phyloP scores from a whole-genome alignment of 768 basidiomycete species.

The Mycena amicta region DNA sequence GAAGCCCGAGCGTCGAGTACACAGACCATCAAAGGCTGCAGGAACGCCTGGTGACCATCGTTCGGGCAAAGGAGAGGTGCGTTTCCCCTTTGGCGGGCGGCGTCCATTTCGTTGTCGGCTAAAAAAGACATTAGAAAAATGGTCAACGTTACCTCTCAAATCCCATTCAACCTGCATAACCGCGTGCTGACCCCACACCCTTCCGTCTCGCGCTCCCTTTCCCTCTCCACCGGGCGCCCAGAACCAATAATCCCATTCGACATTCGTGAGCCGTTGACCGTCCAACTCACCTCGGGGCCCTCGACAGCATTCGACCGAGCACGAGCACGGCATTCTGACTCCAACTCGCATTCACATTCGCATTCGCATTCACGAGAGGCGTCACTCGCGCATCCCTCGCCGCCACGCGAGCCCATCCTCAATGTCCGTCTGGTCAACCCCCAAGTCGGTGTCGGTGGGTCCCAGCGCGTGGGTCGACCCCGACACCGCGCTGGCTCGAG shows the following conservation, averaged over 20 bases:
- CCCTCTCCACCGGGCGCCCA: conserved; percentile 11
- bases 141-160: conserved; percentile 28
- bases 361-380: conserved; percentile 16
- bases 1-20: conserved; percentile 41
- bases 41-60: conserved; percentile 22
- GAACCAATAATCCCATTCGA: conserved; percentile 1
- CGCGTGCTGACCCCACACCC: conserved; percentile 18
- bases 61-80: conserved; percentile 28
- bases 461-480: conserved; percentile 19
- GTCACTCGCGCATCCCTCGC: conserved; percentile 7
- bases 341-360: conserved; percentile 2
- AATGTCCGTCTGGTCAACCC: conserved; percentile 24
- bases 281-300: conserved; percentile 15
- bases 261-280: conserved; percentile 20
- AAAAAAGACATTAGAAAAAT: conserved; percentile 23
- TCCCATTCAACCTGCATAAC: conserved; percentile 32
- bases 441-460: neutral
- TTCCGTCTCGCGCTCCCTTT: conserved; percentile 16
- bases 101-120: neutral
- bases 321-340: neutral
- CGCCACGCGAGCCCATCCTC: conserved; percentile 21
- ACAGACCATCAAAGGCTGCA: conserved; percentile 48
- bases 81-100: neutral
- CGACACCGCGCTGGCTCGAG: conserved; percentile 12
- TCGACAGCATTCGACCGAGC: conserved; percentile 8